Conservation (phyloP, 176 grass and related monocot species). For the Lolium rigidum region DNA sequence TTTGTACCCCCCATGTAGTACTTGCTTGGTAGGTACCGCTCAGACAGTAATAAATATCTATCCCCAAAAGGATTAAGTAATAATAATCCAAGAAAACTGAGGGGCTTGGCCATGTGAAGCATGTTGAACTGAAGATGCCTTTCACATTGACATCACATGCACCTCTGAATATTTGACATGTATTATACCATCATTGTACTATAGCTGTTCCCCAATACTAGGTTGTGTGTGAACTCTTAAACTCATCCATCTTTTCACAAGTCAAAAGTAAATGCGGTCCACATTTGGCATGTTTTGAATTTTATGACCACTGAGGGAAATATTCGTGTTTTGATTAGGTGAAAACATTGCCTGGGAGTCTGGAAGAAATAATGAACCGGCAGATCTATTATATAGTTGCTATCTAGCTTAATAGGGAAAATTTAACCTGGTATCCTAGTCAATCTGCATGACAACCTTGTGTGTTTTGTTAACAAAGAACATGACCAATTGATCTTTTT, state of each 20-base stretch:
- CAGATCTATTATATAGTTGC: conserved; percentile 9
- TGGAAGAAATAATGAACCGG: not conserved
- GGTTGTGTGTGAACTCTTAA: conserved; percentile 10
- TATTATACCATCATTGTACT: conserved; percentile 11
- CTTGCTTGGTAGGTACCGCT: conserved; percentile 3
- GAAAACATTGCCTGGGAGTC: not conserved
- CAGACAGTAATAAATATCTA: not conserved
- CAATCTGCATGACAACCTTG: not conserved
- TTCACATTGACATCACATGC: conserved; percentile 21
- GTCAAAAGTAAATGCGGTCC: conserved; percentile 19
- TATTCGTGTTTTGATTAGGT: not conserved
- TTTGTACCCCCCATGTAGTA: conserved; percentile 5
- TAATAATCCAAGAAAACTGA: not conserved
- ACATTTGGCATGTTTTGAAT: not conserved
- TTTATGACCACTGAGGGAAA: not conserved
- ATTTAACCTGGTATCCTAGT: not conserved
- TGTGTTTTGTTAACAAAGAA: not conserved
- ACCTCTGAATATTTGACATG: not conserved
- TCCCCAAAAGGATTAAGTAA: not conserved
- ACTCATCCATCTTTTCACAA: not conserved
- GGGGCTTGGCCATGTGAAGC: conserved; percentile 29
- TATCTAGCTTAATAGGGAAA: not conserved
- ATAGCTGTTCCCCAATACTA: not conserved
- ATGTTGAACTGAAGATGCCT: conserved; percentile 12
- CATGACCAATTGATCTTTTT: conserved; percentile 20